Evolutionary conservation across 2,329 filamentous ascomycete species (phyloP), one percentile per base, ranked within the genome.

Genomic region (Orbilia oligospora): DNA sequence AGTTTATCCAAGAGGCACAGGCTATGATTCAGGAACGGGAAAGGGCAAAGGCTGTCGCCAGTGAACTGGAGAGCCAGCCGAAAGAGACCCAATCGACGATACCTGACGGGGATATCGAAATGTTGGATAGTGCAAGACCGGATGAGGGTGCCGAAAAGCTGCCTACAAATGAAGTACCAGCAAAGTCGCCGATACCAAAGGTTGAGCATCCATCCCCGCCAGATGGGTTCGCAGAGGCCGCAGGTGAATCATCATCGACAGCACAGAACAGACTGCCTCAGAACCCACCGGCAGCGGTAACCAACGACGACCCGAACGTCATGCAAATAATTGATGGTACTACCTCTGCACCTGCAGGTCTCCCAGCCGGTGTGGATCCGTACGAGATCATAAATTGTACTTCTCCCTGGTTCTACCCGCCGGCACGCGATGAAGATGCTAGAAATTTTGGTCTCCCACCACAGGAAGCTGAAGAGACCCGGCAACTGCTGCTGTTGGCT

Each of bases 401-500:
- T 2, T 65, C 53, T 16, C 65, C 76, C 6, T 79, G 76, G 76
- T 97, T 93, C 84, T 84, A 90, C 51, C 88, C 91, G 41, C 91
- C 93, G 0, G 83, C 27, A 86, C 88, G 36, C 88, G 89, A 24
- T 87, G 88, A 68, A 88, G 91, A 94, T 83, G 76, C 69, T 4
- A 88, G 90, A 70, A 90, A 94, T 83, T 86, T 92, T 46, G 91
- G 91, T 0, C 88, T 97, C 1, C 92, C 92, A 0, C 87, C 90
- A 18, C 85, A 87, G 27, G 93, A 96, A 84, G 93, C 93, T 0
- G 92, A 94, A 80, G 92, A 96, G 76, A 90, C 93, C 51, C 90
- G 93, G 75, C 88, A 91, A 72, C 85, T 94, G 18, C 87, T 96
- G 61, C 88, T 93, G 80, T 86, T 93, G 10, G 95, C 93, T 83